A percentile compares a stretch with the other conserved stretches of the same genome.
phyloP scores from a whole-genome alignment of 495 filamentous ascomycete genomes.

The Pseudomonodictys pantanalensis region DNA sequence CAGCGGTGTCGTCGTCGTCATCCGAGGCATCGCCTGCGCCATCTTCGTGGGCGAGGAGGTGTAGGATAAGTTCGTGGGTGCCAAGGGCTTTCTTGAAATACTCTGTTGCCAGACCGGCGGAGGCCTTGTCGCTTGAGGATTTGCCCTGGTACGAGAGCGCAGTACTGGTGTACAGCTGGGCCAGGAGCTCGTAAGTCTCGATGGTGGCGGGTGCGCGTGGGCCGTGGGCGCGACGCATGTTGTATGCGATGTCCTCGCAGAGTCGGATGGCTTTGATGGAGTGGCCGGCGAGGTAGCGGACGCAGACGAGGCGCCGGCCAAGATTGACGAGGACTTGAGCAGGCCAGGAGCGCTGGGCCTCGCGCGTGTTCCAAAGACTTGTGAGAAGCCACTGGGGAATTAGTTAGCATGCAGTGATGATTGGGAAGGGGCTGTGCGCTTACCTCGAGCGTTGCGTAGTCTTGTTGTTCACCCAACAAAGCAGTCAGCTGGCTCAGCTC shows the following conservation, averaged over 20 bases:
- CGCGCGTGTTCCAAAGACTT: slow-evolving; percentile 23
- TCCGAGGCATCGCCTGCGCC: slow-evolving; percentile 15
- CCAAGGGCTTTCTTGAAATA: slow-evolving; percentile 28
- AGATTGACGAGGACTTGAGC: slow-evolving; percentile 27
- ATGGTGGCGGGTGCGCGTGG: slow-evolving; percentile 20
- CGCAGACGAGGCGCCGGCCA: slow-evolving; percentile 26
- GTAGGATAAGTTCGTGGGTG: slow-evolving; percentile 16
- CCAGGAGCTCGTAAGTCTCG: slow-evolving; percentile 23
- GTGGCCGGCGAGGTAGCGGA: slow-evolving; percentile 24
- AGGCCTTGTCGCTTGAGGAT: slow-evolving; percentile 9
- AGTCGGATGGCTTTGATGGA: slow-evolving; percentile 27
- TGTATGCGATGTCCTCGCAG: slow-evolving; percentile 32
- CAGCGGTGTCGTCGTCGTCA: slow-evolving; percentile 19
- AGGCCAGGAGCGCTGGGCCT: slow-evolving; percentile 29
- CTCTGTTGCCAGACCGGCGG: slow-evolving; percentile 8
- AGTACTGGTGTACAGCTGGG: slow-evolving; percentile 24
- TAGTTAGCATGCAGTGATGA: slow-evolving; percentile 2
- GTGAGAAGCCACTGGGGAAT: slow-evolving; percentile 19
- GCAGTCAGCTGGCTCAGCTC: slow-evolving; percentile 18
- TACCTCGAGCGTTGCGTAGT: slow-evolving; percentile 28
- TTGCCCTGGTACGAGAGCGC: slow-evolving; percentile 15
- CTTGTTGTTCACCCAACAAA: slow-evolving; percentile 24
- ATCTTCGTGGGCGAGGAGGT: slow-evolving; percentile 12
- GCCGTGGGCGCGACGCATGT: slow-evolving; percentile 27
- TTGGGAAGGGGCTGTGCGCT: background rate